These are phyloP conservation scores for Pisolithus thermaeus DNA, from an alignment of 1,284 basidiomycete genomes.

Conservation along the genomic window DNA sequence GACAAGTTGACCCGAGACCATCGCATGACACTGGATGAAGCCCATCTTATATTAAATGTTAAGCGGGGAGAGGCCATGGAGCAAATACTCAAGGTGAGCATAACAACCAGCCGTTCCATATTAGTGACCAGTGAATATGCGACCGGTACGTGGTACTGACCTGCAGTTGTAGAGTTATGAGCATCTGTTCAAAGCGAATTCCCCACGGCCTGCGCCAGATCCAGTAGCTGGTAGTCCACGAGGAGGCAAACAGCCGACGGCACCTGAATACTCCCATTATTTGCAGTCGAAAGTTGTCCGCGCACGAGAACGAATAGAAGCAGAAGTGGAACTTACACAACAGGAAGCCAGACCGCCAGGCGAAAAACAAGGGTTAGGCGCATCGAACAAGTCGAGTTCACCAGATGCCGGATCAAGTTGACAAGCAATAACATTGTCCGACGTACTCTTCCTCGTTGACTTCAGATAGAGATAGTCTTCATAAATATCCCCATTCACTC, in stretches of 20 bases:
- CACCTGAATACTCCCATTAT: conserved; percentile 77
- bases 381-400: not conserved
- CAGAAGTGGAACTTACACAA: conserved; percentile 55
- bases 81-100: conserved; percentile 63
- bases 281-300: conserved; percentile 95
- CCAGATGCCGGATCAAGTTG: not conserved
- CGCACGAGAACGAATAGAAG: conserved; percentile 91
- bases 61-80: conserved; percentile 75
- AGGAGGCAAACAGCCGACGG: conserved; percentile 33
- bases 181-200: conserved; percentile 86
- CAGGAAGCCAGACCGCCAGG: conserved; percentile 16
- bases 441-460: not conserved
- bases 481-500: not conserved
- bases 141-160: conserved; percentile 4
- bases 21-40: conserved; percentile 95
- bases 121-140: not conserved
- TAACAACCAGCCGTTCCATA: not conserved
- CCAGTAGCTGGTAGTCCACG: conserved; percentile 25
- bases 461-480: not conserved
- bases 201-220: conserved; percentile 56
- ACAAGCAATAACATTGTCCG: not conserved
- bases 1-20: conserved; percentile 79
- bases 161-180: conserved; percentile 74
- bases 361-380: not conserved
- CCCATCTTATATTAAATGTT: conserved; percentile 87